Base-by-base conservation (phyloP, 306 rosid genomes). In the cucumber (Cucumis sativus) region DNA sequence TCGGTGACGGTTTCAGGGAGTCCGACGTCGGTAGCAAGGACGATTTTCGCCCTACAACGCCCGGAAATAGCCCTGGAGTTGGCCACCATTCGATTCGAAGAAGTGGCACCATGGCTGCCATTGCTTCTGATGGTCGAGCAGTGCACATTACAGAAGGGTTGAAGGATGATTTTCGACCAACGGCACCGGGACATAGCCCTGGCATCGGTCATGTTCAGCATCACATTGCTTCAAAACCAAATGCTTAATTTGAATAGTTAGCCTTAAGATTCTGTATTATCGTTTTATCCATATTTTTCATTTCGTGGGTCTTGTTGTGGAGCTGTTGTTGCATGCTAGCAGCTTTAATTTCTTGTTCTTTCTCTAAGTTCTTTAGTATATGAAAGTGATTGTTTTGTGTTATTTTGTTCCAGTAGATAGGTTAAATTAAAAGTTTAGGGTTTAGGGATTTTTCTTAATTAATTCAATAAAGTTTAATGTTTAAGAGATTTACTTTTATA, bases 151-250 rank as follows among this genome's bases (percentile, higher is more conserved):
- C 20, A 2, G 66, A 54, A 35, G 67, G 66, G 61, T 56, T 37
- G 61, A 75, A 75, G 66, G 66, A 75, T 75, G 78, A 56, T 56
- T 74, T 74, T 15, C 78, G 63, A 12, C 78, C 78, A 10, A 74
- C 78, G 0, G 13, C 14, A 1, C 78, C 78, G 0, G 78, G 78
- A 25, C 64, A 74, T 51, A 74, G 78, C 51, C 67, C 78, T 11
- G 78, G 64, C 51, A 75, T 56, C 47, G 67, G 78, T 37, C 78
- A 75, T 17, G 49, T 17, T 33, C 11, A n/a, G 10, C 65, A 21
- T 20, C 17, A 10, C 4, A 37, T 33, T 30, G 60, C 30, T 35
- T 37, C 63, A 3, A 40, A 56, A n/a, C 78, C 78, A 75, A 75
- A 56, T 35, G 78, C 66, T 52, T 75, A 75, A 33, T 4, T 33